A percentile compares a stretch with the other conserved stretches of the same genome.
Evolutionary conservation across 139 green algal genomes (phyloP).

Genomic region (Chlamydomonas incerta): DNA sequence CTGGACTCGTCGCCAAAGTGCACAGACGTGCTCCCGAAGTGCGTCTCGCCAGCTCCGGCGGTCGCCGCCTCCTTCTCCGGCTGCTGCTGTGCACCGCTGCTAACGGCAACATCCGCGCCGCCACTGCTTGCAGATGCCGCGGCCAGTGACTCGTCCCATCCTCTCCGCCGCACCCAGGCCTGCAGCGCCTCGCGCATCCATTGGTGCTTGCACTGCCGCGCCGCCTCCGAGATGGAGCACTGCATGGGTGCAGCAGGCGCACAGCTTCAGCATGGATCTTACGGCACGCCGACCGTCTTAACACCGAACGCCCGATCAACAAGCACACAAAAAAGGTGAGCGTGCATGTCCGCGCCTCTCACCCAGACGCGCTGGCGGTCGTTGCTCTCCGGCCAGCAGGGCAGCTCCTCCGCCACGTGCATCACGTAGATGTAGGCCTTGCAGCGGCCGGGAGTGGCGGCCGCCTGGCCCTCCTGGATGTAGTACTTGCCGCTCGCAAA

Average conservation of each 20-base stretch:
- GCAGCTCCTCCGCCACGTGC: constrained; percentile 87
- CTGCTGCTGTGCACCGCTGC: no score
- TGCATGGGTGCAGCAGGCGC: neutral
- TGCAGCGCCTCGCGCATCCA: constrained; percentile 87
- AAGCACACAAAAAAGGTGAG: neutral
- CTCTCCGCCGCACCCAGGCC: constrained; percentile 59
- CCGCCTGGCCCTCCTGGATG: neutral
- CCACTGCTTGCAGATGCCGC: no score
- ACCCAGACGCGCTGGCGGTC: constrained; percentile 86
- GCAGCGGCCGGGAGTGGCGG: constrained; percentile 54
- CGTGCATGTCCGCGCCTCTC: constrained; percentile 15
- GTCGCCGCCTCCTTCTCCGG: no score
- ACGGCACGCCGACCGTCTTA: no score
- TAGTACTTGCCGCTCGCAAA: constrained; percentile 74
- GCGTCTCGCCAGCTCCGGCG: no score
- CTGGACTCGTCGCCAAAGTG: neutral
- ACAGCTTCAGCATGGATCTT: no score
- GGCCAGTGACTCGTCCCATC: neutral
- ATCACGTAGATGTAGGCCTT: constrained; percentile 87
- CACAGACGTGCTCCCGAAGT: neutral
- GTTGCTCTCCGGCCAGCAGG: constrained; percentile 83
- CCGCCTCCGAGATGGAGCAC: constrained; percentile 53
- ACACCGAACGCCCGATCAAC: no score
- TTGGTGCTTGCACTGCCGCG: constrained; percentile 66
- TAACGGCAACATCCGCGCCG: no score